Conservation (phyloP, 192 early-diverging fungal species). For the Mortierella antarctica region DNA sequence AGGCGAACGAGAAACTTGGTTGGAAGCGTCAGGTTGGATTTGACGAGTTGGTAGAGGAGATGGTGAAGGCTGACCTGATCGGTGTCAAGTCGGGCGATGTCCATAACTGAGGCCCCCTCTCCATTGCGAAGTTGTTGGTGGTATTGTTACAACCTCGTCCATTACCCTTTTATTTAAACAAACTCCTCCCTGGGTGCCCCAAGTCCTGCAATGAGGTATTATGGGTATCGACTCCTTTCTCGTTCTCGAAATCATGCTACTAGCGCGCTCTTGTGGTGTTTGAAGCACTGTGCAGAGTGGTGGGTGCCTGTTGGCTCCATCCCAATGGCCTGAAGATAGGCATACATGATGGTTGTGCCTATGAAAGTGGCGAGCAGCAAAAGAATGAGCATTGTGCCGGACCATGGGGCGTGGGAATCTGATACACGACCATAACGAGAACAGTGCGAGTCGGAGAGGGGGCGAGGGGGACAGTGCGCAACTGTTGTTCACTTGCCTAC, state of each 20-base stretch:
- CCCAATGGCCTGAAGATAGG: conserved; percentile 36
- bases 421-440: neutral
- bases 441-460: neutral
- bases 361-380: neutral
- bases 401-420: too few species aligned
- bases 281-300: conserved; percentile 13
- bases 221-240: neutral
- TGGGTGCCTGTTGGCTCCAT: conserved; percentile 30
- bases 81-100: conserved; percentile 47
- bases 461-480: neutral
- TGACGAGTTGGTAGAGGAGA: conserved; percentile 74
- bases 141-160: too few species aligned
- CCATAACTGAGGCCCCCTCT: conserved; percentile 15
- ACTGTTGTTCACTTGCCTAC: conserved; percentile 17
- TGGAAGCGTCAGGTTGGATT: conserved; percentile 79
- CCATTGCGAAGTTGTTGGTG: neutral
- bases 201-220: too few species aligned
- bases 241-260: neutral
- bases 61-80: conserved; percentile 71
- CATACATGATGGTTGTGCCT: conserved; percentile 45
- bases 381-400: neutral
- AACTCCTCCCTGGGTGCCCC: too few species aligned
- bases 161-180: too few species aligned
- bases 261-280: neutral
- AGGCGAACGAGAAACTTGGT: conserved; percentile 70